A percentile compares a stretch with the other conserved stretches of the same genome.
Conservation (phyloP, 441 rosid genomes). For the Codiaeum variegatum region DNA sequence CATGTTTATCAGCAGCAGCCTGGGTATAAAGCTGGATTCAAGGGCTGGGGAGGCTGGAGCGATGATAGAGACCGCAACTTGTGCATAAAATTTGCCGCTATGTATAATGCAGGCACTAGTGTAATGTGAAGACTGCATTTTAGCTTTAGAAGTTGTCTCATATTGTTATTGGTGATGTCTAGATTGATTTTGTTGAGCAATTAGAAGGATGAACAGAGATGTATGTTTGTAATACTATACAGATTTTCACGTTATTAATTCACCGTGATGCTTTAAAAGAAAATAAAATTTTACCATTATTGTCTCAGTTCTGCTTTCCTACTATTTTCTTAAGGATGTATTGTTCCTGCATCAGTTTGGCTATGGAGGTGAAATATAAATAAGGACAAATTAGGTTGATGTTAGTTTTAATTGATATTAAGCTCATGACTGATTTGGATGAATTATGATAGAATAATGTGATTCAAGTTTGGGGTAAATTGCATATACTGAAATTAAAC, state of each 20-base stretch:
- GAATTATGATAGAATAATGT: constrained; percentile 73
- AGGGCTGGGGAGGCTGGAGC: constrained; percentile 99
- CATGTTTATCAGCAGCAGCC: constrained; percentile 53
- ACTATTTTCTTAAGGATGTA: background rate
- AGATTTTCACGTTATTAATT: background rate
- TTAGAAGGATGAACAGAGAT: background rate
- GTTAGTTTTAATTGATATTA: constrained; percentile 4
- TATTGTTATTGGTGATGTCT: constrained; percentile 21
- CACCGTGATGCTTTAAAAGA: background rate
- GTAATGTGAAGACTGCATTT: constrained; percentile 23
- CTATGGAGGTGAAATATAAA: background rate
- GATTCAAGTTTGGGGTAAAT: too few relatives aligned
- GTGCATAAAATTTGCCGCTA: constrained; percentile 69
- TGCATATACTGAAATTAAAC: too few relatives aligned
- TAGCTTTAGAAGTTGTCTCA: constrained; percentile 11
- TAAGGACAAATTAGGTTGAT: background rate
- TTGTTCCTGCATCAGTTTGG: background rate
- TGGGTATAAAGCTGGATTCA: constrained; percentile 92
- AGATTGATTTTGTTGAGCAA: constrained; percentile 6
- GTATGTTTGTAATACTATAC: constrained; percentile 7
- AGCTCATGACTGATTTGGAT: constrained; percentile 52
- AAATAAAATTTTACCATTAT: background rate
- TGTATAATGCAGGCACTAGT: constrained; percentile 41
- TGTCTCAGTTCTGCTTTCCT: background rate
- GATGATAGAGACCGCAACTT: constrained; percentile 70